These are phyloP conservation scores for Mentha longifolia DNA, from an alignment of 257 asterid genomes.

Conservation along the genomic window DNA sequence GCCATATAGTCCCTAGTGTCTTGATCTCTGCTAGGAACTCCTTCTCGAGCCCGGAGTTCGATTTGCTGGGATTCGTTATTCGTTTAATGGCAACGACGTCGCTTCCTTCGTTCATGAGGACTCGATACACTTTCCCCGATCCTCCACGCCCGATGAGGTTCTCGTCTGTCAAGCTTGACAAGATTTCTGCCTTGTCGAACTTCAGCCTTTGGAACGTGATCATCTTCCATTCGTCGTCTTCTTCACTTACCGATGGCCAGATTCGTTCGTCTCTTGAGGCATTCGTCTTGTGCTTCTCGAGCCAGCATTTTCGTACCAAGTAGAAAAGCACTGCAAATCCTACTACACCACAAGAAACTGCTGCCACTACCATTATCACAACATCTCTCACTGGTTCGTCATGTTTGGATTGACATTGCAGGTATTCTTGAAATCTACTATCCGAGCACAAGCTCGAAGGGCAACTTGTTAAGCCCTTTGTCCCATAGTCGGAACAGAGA, in stretches of 20 bases:
- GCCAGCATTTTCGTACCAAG: no score
- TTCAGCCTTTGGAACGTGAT: conserved; percentile 50
- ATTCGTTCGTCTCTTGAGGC: no score
- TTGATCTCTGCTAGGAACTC: conserved; percentile 69
- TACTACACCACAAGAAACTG: conserved; percentile 27
- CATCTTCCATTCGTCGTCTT: no score
- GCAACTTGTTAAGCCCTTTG: conserved; percentile 19
- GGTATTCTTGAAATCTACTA: conserved; percentile 7
- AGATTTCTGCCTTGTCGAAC: conserved; percentile 49
- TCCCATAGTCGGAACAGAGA: conserved; percentile 35
- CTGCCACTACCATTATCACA: conserved; percentile 2
- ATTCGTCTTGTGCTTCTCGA: not conserved
- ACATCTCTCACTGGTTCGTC: not conserved
- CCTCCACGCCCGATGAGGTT: conserved; percentile 71
- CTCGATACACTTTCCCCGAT: conserved; percentile 62
- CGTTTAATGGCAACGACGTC: no score
- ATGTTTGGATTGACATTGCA: conserved; percentile 19
- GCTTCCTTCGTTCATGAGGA: conserved; percentile 39
- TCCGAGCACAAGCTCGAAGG: conserved; percentile 34
- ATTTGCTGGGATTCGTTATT: no score
- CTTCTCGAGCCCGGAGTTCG: no score
- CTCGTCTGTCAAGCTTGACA: conserved; percentile 52
- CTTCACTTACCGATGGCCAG: no score
- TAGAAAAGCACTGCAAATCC: conserved; percentile 30
- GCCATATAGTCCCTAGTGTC: conserved; percentile 62